A percentile compares a stretch with the other conserved stretches of the same genome.
phyloP scores from a whole-genome alignment of 768 basidiomycete genomes.

The Trichaptum fuscoviolaceum region DNA sequence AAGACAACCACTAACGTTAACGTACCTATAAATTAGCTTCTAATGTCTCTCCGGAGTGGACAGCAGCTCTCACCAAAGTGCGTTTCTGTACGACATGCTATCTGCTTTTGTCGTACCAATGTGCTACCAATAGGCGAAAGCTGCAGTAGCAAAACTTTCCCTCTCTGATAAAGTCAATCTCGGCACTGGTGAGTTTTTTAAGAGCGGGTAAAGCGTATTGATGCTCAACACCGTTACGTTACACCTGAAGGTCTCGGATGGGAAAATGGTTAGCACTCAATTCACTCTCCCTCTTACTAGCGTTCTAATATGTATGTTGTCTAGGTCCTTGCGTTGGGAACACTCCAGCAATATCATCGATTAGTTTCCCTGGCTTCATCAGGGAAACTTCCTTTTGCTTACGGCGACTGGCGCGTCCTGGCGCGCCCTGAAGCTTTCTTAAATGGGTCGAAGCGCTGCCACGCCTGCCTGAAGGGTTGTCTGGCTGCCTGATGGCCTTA shows the following conservation, averaged over 20 bases:
- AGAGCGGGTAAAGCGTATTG: background rate
- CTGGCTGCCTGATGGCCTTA: no score
- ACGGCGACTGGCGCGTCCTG: no score
- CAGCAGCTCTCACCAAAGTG: constrained; percentile 49
- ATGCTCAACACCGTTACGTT: background rate
- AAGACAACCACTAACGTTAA: background rate
- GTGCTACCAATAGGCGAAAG: constrained; percentile 32
- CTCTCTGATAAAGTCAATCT: constrained; percentile 53
- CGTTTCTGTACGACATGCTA: background rate
- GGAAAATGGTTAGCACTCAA: constrained; percentile 8
- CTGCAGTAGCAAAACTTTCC: constrained; percentile 45
- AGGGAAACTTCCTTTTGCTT: no score
- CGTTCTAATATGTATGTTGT: background rate
- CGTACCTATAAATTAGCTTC: constrained; percentile 6
- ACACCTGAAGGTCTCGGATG: constrained; percentile 6
- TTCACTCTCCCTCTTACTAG: background rate
- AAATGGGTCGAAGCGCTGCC: no score
- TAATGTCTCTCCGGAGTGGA: constrained; percentile 43
- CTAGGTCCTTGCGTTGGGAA: constrained; percentile 43
- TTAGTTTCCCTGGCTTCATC: constrained; percentile 44
- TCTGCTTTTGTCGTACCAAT: background rate
- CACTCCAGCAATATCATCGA: constrained; percentile 39
- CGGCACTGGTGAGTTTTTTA: constrained; percentile 39
- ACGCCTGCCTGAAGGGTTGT: no score
- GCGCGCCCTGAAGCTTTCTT: no score